Evolutionary conservation across 2,329 filamentous ascomycete genomes (phyloP), one percentile per base, ranked within the genome.

Genomic region (Aaosphaeria pasadenensis): DNA sequence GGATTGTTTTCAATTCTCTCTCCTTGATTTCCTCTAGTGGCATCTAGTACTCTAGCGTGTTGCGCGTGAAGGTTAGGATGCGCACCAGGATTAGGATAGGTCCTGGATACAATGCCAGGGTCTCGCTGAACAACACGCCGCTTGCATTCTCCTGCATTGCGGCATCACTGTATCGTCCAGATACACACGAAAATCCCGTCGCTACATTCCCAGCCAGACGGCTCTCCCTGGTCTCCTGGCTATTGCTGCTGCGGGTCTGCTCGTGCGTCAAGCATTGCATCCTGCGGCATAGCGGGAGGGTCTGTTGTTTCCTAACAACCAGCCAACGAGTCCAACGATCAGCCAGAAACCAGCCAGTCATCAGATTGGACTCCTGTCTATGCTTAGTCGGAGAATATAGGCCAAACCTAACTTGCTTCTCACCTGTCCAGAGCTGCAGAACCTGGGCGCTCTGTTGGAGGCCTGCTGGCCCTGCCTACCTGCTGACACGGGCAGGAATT

Each of bases 331-430:
- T 51, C 47, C 48, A 24, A 35, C 11, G 39, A 42, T 52, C 53
- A 60, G 56, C 56, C 56, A 60, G 52, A 60, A 9, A n/a, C 33
- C 33, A 36, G 33, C 33, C 33, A 36, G n/a, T 9, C 7, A n/a
- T 9, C 33, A 36, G 9, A n/a, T n/a, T n/a, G n/a, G 33, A 36
- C 9, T 9, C 33, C 33, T 36, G 33, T n/a, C 33, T 52, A 60
- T 65, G 63, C 60, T 52, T 58, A 50, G 46, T 67, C 66, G 64
- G 65, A 67, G 65, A 67, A 68, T 68, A 66, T 59, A 61, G 59
- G 55, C 63, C 57, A 67, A 67, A 64, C 62, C 49, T 65, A 63
- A 67, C 49, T 65, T 63, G 65, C 64, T 30, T 6, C 57, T 63
- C 59, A 64, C 62, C 64, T 68, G 64, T 67, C 64, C 17, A 67